A percentile compares a stretch with the other conserved stretches of the same genome.
Evolutionary conservation across 2,329 filamentous ascomycete genomes (phyloP).

Genomic region (Bipolaris oryzae): DNA sequence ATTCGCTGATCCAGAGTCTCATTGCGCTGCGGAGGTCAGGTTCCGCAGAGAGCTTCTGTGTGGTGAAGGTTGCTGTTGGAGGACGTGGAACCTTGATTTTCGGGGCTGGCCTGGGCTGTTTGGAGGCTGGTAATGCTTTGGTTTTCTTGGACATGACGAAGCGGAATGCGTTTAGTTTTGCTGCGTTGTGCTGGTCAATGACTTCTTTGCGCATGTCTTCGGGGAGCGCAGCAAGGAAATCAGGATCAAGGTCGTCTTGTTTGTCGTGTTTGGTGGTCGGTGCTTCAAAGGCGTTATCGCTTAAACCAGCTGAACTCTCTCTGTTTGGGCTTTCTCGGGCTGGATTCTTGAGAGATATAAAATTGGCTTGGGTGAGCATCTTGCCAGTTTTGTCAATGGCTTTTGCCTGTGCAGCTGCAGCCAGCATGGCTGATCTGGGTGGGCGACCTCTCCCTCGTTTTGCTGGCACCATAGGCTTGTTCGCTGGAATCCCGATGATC

Average conservation of each 20-base stretch:
- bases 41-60: slow-evolving; percentile 59
- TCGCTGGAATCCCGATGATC: slow-evolving; percentile 55
- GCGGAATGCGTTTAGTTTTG: slow-evolving; percentile 33
- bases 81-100: slow-evolving; percentile 56
- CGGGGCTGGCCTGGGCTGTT: slow-evolving; percentile 28
- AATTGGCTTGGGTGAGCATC: slow-evolving; percentile 73
- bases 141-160: slow-evolving; percentile 40
- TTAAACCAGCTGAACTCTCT: slow-evolving; percentile 25
- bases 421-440: slow-evolving; percentile 46
- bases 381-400: slow-evolving; percentile 34
- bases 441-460: slow-evolving; percentile 68
- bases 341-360: slow-evolving; percentile 56
- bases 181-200: slow-evolving; percentile 68
- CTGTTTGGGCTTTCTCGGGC: slow-evolving; percentile 17
- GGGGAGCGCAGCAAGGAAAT: slow-evolving; percentile 82
- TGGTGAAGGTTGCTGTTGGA: slow-evolving; percentile 66
- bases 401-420: slow-evolving; percentile 59
- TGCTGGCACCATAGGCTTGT: slow-evolving; percentile 63
- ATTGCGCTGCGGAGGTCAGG: slow-evolving; percentile 76
- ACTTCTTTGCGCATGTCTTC: slow-evolving; percentile 72
- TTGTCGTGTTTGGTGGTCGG: neutral
- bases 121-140: slow-evolving; percentile 10
- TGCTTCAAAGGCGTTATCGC: slow-evolving; percentile 35
- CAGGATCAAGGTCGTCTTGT: slow-evolving; percentile 50
- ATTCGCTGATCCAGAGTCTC: slow-evolving; percentile 75